phyloP scores from a whole-genome alignment of 164 flowering plant genomes.

The Dillenia suffruticosa region DNA sequence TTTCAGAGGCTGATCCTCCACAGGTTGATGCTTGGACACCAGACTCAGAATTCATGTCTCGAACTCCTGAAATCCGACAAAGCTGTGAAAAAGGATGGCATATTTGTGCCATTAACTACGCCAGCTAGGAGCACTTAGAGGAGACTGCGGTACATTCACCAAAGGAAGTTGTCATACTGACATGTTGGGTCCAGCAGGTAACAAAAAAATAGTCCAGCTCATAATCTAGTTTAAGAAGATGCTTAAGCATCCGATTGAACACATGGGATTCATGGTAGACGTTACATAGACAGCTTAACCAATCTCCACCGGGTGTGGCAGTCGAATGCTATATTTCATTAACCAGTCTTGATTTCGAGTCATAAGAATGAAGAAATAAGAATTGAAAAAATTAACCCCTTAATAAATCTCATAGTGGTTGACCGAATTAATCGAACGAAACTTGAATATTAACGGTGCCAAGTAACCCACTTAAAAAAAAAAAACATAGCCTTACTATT shows the following conservation, averaged over 20 bases:
- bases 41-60: slow-evolving; percentile 12
- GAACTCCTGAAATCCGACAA: slow-evolving; percentile 35
- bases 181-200: slow-evolving; percentile 35
- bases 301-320: no score
- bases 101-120: slow-evolving; percentile 43
- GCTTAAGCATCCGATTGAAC: not conserved
- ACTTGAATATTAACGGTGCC: no score
- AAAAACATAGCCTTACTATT: not conserved
- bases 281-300: not conserved
- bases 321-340: no score
- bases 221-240: not conserved
- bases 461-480: not conserved
- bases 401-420: no score
- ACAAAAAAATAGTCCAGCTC: slow-evolving; percentile 2
- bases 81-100: slow-evolving; percentile 43
- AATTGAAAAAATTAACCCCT: no score
- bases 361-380: no score
- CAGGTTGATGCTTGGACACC: slow-evolving; percentile 40
- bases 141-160: slow-evolving; percentile 43
- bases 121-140: slow-evolving; percentile 59
- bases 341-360: no score
- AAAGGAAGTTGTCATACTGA: slow-evolving; percentile 41
- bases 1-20: slow-evolving; percentile 48
- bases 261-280: not conserved
- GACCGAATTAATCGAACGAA: no score